Conservation (phyloP, 257 asterid species). For the Solanum pennellii region DNA sequence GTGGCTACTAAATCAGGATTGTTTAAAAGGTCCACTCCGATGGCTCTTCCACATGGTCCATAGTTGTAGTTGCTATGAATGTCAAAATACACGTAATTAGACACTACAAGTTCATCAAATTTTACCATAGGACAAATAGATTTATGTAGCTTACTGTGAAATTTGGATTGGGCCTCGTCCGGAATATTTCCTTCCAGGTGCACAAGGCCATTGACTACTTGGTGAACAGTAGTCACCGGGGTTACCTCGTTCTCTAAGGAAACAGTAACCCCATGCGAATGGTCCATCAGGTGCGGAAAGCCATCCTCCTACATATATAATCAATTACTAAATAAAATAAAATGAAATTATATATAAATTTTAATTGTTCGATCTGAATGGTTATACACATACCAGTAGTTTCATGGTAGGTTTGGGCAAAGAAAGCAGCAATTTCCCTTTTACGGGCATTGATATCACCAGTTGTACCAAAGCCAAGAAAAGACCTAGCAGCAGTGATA, state of each 20-base stretch:
- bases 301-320: conserved; percentile 10
- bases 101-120: not conserved
- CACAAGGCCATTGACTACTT: conserved; percentile 15
- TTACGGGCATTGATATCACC: conserved; percentile 12
- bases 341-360: no score
- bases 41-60: conserved; percentile 15
- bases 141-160: no score
- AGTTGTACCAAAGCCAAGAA: conserved; percentile 8
- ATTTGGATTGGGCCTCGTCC: conserved; percentile 20
- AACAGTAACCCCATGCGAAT: conserved; percentile 17
- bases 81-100: not conserved
- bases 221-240: not conserved
- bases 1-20: conserved; percentile 17
- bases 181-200: conserved; percentile 6
- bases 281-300: conserved; percentile 4
- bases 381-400: not conserved
- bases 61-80: conserved; percentile 24
- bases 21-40: not conserved
- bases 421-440: conserved; percentile 20
- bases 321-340: not conserved
- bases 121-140: no score
- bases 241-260: conserved; percentile 7
- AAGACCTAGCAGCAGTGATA: conserved; percentile 7
- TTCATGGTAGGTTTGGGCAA: conserved; percentile 19
- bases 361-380: no score